Conservation (phyloP, 1,284 basidiomycete species). For the Malassezia cuniculi region DNA sequence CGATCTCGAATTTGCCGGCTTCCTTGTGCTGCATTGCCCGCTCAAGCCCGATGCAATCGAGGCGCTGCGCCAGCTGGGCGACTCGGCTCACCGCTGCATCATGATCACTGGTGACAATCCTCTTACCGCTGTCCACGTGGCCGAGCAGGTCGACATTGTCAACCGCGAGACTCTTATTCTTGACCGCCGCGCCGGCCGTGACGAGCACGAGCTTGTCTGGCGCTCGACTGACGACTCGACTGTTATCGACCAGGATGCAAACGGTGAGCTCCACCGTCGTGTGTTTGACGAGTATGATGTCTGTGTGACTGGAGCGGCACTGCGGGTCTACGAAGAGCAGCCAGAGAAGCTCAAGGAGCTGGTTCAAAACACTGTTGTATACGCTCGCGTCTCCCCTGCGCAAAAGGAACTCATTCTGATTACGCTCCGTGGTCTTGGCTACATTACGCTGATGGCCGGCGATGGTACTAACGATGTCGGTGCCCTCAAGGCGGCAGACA, state of each 20-base stretch:
- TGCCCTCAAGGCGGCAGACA: slow-evolving; percentile 43
- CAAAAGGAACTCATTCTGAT: slow-evolving; percentile 44
- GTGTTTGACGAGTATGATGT: slow-evolving; percentile 43
- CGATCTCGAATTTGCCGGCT: slow-evolving; percentile 36
- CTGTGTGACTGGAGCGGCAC: slow-evolving; percentile 41
- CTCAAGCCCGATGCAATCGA: slow-evolving; percentile 41
- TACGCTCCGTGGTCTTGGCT: slow-evolving; percentile 36
- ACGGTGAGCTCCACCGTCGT: slow-evolving; percentile 27
- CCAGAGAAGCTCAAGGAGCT: slow-evolving; percentile 31
- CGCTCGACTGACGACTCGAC: slow-evolving; percentile 30
- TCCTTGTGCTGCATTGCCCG: slow-evolving; percentile 44
- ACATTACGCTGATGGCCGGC: slow-evolving; percentile 44
- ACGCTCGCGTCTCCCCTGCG: slow-evolving; percentile 41
- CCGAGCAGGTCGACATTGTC: slow-evolving; percentile 42
- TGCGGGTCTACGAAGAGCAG: slow-evolving; percentile 32
- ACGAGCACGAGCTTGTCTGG: slow-evolving; percentile 35
- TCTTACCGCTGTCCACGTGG: slow-evolving; percentile 41
- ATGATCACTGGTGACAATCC: slow-evolving; percentile 46
- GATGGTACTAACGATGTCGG: slow-evolving; percentile 45
- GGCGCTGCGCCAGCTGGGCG: slow-evolving; percentile 36
- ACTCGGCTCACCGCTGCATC: slow-evolving; percentile 43
- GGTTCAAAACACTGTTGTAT: slow-evolving; percentile 42
- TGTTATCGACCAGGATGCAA: slow-evolving; percentile 28
- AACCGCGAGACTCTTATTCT: slow-evolving; percentile 40
- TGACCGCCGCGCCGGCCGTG: slow-evolving; percentile 31